Evolutionary conservation across 257 asterid genomes (phyloP), one percentile per base, ranked within the genome.

Genomic region (Solanum pennellii): DNA sequence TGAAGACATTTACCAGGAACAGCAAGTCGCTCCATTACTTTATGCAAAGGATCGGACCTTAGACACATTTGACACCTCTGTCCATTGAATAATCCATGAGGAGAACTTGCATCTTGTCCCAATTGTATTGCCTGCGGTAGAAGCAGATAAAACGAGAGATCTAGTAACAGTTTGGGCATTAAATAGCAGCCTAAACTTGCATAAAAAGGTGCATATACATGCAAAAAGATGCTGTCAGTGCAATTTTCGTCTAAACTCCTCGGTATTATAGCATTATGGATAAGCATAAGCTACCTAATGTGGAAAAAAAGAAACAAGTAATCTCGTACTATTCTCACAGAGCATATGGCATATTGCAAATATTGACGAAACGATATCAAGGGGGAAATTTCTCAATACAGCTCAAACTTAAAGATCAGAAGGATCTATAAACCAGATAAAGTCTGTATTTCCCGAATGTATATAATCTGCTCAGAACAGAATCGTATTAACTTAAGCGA

Each of bases 31-130:
- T 94, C 96, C 96, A 94, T 92, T 88, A 94, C 93, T 91, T 94
- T 92, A 71, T 92, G 96, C 90, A 94, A 88, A 79, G 96, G 93
- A 88, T 94, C 96, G 15, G 96, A 92, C 52, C 94, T 91, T 89
- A 94, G 92, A 88, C 98, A 94, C 98, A 94, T 94, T 71, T 93
- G 96, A 86, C 98, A 94, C 89, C 98, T 91, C 93, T 93, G 95
- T 56, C 93, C 94, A 89, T 85, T 92, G 90, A 89, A 89, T 85
- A 90, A 85, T 80, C 92, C 94, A 89, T 49, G 87, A 56, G 96
- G 89, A 77, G 95, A 91, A 88, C 72, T 88, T 69, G 94, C 93
- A 88, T 94, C 96, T 89, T 94, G 95, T 56, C 98, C 93, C 89
- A 92, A 91, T 89, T 94, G 98, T 80, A 94, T 88, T 37, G 98